Evolutionary conservation across 2,329 filamentous ascomycete species (phyloP), one percentile per base, ranked within the genome.

Genomic region (Claviceps arundinis): DNA sequence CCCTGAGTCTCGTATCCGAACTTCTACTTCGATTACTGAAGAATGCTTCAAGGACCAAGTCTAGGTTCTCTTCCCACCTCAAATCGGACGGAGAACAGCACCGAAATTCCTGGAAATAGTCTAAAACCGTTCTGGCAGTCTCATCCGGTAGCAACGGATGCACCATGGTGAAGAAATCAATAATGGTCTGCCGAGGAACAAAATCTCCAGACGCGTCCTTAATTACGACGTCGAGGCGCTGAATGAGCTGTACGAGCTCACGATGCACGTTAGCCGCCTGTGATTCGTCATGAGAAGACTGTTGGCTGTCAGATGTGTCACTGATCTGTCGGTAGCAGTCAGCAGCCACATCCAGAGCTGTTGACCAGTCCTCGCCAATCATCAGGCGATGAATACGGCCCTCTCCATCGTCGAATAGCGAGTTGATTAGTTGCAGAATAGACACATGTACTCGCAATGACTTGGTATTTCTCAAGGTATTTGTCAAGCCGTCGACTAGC

Each of bases 11-110:
- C 50, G 85, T 78, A 50, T 77, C 68, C 2, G 80, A 75, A 13
- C 81, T 81, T 44, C 84, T 77, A 11, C 66, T 70, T 37, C 72
- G 73, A 59, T 87, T 79, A 43, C 76, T 74, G 58, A 86, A 81
- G 60, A 89, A 84, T 1, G 75, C 75, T 19, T 77, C 70, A 16
- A 87, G 64, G 1, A 89, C 73, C 26, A 79, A 67, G 16, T 70
- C 68, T 51, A 85, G 71, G 50, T 87, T 85, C 2, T 74, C 68
- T 55, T 84, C 75, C 85, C 85, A 89, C 38, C 78, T 71, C 47
- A 74, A 66, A 58, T 87, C 83, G 0, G 85, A 86, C 2, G 85
- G 85, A 45, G 83, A 84, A 59, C 86, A 85, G 59, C 80, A 82
- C 46, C 83, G 74, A 56, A 85, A 84, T 50, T 86, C 79, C 52